These are phyloP conservation scores for Populus tomentosa DNA, from an alignment of 441 rosid species.

Conservation along the genomic window DNA sequence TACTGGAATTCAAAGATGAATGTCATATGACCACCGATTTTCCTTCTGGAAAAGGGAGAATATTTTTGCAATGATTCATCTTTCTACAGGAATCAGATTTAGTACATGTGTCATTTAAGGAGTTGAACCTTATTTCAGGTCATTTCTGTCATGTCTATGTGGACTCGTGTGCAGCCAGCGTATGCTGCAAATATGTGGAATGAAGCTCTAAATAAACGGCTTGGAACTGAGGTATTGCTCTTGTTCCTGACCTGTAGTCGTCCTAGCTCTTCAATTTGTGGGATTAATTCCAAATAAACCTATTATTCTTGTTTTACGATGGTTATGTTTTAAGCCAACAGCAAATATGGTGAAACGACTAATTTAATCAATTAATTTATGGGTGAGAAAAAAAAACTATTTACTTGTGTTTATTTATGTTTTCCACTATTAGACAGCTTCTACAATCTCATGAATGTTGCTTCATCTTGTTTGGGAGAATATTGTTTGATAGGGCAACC, in stretches of 20 bases:
- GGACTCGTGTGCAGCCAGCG: slow-evolving; percentile 92
- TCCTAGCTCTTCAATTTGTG: not conserved
- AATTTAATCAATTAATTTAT: not conserved
- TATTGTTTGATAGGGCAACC: not conserved
- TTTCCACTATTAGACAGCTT: not conserved
- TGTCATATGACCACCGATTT: not conserved
- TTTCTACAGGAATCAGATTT: no score
- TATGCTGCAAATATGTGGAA: slow-evolving; percentile 99
- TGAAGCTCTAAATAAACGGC: slow-evolving; percentile 90
- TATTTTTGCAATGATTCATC: not conserved
- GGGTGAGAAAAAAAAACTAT: not conserved
- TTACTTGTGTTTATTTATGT: not conserved
- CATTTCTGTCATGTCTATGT: slow-evolving; percentile 97
- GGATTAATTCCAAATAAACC: not conserved
- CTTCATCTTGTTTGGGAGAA: not conserved
- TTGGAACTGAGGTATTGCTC: slow-evolving; percentile 71
- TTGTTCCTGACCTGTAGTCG: not conserved
- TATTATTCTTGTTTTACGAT: no score
- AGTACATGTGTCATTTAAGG: no score
- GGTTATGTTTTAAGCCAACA: not conserved
- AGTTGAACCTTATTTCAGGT: slow-evolving; percentile 45
- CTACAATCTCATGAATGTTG: not conserved
- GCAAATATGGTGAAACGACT: not conserved
- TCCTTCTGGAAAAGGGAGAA: not conserved
- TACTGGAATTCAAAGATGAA: not conserved